Conservation (phyloP, 2,329 filamentous ascomycete genomes). For the Lasiodiplodia citricola region DNA sequence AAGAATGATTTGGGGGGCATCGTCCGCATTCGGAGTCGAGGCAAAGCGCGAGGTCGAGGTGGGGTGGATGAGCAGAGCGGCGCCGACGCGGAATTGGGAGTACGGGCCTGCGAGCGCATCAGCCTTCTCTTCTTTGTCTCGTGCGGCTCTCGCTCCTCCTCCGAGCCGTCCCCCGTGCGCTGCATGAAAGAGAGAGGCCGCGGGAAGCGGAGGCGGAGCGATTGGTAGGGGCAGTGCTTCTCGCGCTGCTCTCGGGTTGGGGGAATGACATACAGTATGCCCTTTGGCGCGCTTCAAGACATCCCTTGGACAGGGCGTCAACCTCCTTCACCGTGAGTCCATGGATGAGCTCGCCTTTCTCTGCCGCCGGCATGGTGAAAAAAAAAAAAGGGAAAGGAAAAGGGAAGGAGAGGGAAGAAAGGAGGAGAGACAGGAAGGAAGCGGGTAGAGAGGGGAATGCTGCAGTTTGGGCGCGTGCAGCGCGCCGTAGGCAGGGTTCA, state of each 20-base stretch:
- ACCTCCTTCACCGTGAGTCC: conserved; percentile 69
- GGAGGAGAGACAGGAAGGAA: background rate
- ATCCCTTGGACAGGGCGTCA: conserved; percentile 64
- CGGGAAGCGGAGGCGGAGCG: background rate
- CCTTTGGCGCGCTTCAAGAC: conserved; percentile 72
- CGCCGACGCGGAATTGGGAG: conserved; percentile 89
- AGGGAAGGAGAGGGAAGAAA: background rate
- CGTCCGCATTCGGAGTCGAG: conserved; percentile 44
- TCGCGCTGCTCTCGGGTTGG: background rate
- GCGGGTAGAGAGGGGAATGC: background rate
- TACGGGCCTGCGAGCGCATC: conserved; percentile 66
- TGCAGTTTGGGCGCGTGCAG: background rate
- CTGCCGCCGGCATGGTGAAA: conserved; percentile 18
- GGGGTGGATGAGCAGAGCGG: conserved; percentile 66
- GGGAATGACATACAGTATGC: conserved; percentile 72
- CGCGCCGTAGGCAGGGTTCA: conserved; percentile 10
- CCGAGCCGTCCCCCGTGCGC: too few species aligned
- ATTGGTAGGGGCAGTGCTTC: background rate
- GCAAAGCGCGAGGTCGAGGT: conserved; percentile 17
- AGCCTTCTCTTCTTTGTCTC: too few species aligned
- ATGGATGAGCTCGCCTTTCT: conserved; percentile 32
- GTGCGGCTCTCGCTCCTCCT: too few species aligned
- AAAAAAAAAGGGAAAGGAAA: background rate
- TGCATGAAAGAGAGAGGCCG: background rate
- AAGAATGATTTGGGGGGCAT: conserved; percentile 59